Percentiles rank a stretch among this genome's conserved stretches.
These are phyloP conservation scores for Zea luxurians DNA, from an alignment of 176 grass and related monocot genomes.

Conservation along the genomic window DNA sequence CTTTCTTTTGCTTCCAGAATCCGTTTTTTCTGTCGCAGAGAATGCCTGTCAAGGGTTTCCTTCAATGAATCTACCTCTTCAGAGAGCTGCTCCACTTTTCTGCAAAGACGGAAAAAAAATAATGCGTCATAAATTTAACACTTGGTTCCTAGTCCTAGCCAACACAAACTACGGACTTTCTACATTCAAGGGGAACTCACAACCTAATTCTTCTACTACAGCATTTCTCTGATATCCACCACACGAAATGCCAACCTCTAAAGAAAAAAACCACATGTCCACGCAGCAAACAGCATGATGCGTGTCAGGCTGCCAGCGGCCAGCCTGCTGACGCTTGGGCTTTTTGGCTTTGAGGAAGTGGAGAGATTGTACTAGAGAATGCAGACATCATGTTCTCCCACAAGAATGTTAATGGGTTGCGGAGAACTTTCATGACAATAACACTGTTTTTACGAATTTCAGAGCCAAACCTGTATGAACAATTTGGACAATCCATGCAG, in stretches of 20 bases:
- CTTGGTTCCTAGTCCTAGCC: neutral
- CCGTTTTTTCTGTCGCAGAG: slow-evolving; percentile 69
- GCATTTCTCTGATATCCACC: neutral
- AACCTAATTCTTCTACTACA: neutral
- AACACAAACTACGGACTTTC: neutral
- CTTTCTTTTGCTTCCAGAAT: slow-evolving; percentile 88
- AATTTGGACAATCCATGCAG: neutral
- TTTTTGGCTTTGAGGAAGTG: neutral
- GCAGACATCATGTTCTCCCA: neutral
- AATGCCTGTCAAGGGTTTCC: slow-evolving; percentile 68
- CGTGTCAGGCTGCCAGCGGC: neutral
- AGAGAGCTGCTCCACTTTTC: slow-evolving; percentile 86
- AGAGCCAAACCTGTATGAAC: neutral
- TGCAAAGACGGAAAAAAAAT: slow-evolving; percentile 42
- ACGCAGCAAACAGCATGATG: neutral
- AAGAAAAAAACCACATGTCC: neutral
- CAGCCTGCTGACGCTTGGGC: neutral
- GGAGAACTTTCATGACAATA: neutral
- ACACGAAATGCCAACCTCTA: neutral
- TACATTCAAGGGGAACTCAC: neutral
- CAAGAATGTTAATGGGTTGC: neutral
- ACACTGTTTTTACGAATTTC: neutral
- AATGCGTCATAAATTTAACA: slow-evolving; percentile 36
- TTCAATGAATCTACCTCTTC: slow-evolving; percentile 91
- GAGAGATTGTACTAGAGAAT: neutral